These are phyloP conservation scores for Leccinum fibrillosum DNA, from an alignment of 768 basidiomycete genomes.

Conservation along the genomic window DNA sequence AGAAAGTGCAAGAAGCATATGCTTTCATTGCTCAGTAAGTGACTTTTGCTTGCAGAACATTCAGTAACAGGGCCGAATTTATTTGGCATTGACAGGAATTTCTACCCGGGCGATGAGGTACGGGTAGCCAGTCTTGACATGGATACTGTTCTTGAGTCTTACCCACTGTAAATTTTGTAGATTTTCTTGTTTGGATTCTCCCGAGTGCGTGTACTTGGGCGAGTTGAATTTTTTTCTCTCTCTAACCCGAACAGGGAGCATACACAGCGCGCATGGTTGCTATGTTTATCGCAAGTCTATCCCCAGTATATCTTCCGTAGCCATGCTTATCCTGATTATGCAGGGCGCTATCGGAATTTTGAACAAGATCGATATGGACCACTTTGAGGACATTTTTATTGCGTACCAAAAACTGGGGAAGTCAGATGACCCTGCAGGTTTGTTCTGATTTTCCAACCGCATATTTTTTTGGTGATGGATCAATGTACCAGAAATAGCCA, in stretches of 20 bases:
- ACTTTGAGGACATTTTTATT: slow-evolving; percentile 62
- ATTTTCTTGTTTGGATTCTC: slow-evolving; percentile 80
- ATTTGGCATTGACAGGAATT: slow-evolving; percentile 48
- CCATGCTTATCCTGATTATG: neutral
- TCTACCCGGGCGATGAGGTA: slow-evolving; percentile 69
- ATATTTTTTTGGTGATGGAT: neutral
- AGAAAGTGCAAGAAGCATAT: slow-evolving; percentile 77
- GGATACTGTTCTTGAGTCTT: neutral
- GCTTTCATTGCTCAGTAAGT: slow-evolving; percentile 78
- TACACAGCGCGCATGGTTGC: slow-evolving; percentile 77
- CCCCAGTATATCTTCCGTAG: neutral
- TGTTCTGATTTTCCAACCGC: neutral
- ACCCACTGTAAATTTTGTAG: slow-evolving; percentile 35
- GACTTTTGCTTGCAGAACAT: neutral
- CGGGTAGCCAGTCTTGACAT: neutral
- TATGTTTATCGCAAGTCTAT: slow-evolving; percentile 40
- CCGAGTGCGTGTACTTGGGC: slow-evolving; percentile 39
- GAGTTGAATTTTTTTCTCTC: neutral
- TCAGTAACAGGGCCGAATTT: neutral
- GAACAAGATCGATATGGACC: slow-evolving; percentile 67
- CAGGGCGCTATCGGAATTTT: slow-evolving; percentile 73
- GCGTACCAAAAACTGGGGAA: slow-evolving; percentile 62
- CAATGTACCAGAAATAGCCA: slow-evolving; percentile 30
- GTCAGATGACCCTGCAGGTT: slow-evolving; percentile 44
- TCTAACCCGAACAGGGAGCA: slow-evolving; percentile 49